Percentiles rank a stretch among this genome's conserved stretches.
Conservation (phyloP, 2,329 filamentous ascomycete genomes). For the Aspergillus udagawae region DNA sequence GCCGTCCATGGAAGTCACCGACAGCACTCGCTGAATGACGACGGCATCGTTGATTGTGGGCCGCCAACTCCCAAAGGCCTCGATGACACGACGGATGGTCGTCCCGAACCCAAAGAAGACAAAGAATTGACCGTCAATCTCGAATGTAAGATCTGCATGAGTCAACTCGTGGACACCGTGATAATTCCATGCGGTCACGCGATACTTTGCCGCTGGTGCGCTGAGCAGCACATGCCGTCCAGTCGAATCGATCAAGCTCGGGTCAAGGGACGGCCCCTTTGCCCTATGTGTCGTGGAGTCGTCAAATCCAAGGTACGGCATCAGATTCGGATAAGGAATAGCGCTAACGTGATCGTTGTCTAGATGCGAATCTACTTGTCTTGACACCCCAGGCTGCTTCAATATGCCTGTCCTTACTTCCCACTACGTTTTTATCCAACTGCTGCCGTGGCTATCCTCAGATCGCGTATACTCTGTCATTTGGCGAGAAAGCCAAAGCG, state of each 20-base stretch:
- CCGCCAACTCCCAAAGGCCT: slow-evolving; percentile 30
- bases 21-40: slow-evolving; percentile 1
- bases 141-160: slow-evolving; percentile 52
- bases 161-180: slow-evolving; percentile 50
- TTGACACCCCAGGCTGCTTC: not conserved
- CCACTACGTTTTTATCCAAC: not conserved
- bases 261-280: slow-evolving; percentile 14
- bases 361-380: slow-evolving; percentile 8
- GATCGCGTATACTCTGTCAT: not conserved
- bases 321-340: not conserved
- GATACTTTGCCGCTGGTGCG: slow-evolving; percentile 54
- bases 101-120: slow-evolving; percentile 47
- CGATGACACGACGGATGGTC: slow-evolving; percentile 43
- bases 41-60: not conserved
- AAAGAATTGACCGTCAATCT: slow-evolving; percentile 49
- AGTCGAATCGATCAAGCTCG: slow-evolving; percentile 32
- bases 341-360: not conserved
- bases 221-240: slow-evolving; percentile 47
- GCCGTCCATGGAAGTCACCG: not conserved
- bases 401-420: not conserved
- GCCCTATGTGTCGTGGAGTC: slow-evolving; percentile 26
- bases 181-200: slow-evolving; percentile 54
- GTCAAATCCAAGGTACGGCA: slow-evolving; percentile 25
- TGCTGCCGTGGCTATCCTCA: not conserved
- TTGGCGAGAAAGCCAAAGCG: not conserved